A percentile compares a stretch with the other conserved stretches of the same genome.
These are phyloP conservation scores for Botryotinia globosa DNA, from an alignment of 2,329 filamentous ascomycete species.

Conservation along the genomic window DNA sequence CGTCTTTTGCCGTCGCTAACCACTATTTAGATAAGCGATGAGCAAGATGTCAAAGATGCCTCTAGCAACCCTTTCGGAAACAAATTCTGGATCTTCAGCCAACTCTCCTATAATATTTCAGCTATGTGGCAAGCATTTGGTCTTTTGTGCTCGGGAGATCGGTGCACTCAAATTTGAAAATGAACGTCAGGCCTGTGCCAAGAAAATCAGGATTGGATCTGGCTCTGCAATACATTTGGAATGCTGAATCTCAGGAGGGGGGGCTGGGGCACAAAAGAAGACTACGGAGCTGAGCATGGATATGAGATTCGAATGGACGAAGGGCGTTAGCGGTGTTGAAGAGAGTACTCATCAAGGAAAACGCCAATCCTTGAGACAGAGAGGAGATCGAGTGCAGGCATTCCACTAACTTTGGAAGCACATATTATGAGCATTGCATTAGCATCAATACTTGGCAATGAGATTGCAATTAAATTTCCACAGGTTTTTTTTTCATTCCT, in stretches of 20 bases:
- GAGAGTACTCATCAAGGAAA: neutral
- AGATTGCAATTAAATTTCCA: neutral
- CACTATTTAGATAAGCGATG: neutral
- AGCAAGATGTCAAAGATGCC: too few relatives aligned
- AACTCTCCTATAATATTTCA: neutral
- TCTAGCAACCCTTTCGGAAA: neutral
- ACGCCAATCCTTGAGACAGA: rapidly evolving
- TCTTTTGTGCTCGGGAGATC: neutral
- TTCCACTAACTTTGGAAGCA: neutral
- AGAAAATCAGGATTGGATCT: too few relatives aligned
- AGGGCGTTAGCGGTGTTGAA: neutral
- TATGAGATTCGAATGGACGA: too few relatives aligned
- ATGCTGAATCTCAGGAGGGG: neutral
- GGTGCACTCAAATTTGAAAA: neutral
- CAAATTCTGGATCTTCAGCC: neutral
- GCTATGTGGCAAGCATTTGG: neutral
- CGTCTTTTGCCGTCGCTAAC: neutral
- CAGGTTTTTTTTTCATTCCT: too few relatives aligned
- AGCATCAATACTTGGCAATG: neutral
- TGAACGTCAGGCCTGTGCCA: neutral
- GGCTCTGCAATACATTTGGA: neutral
- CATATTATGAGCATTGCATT: neutral
- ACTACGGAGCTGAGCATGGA: neutral
- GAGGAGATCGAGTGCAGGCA: too few relatives aligned
- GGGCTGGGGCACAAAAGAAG: neutral